These are phyloP conservation scores for Trichoderma sp. DNA, from an alignment of 2,329 filamentous ascomycete species.

Conservation along the genomic window DNA sequence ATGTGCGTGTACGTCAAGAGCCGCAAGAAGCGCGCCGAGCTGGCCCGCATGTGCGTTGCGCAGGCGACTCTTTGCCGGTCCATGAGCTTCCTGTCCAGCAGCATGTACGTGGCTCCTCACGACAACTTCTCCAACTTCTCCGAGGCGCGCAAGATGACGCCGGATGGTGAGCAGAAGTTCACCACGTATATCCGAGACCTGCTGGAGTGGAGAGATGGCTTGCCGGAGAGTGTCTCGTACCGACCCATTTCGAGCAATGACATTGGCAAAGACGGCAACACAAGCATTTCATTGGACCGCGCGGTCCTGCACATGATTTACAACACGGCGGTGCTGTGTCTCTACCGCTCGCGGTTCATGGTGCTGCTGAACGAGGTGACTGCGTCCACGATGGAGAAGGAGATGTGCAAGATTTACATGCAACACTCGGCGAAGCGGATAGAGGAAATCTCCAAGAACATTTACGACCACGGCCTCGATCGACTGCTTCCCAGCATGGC, in stretches of 20 bases:
- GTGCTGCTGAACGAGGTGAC: neutral
- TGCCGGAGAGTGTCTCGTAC: conserved; percentile 13
- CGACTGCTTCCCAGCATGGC: conserved; percentile 7
- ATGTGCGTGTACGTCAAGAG: conserved; percentile 11
- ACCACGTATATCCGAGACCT: conserved; percentile 16
- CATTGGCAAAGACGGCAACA: conserved; percentile 10
- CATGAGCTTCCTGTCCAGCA: conserved; percentile 13
- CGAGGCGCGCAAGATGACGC: neutral
- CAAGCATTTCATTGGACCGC: conserved; percentile 9
- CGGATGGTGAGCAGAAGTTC: conserved; percentile 6
- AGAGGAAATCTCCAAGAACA: neutral
- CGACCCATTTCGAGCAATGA: conserved; percentile 10
- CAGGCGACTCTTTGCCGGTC: conserved; percentile 8
- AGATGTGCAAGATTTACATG: conserved; percentile 14
- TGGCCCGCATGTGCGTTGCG: conserved; percentile 9
- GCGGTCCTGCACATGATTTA: conserved; percentile 13
- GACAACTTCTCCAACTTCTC: neutral
- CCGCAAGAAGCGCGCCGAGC: conserved; percentile 14
- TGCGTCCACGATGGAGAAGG: conserved; percentile 3
- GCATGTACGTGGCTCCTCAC: conserved; percentile 12
- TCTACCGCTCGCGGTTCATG: conserved; percentile 7
- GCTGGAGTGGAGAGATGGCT: conserved; percentile 10
- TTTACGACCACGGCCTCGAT: conserved; percentile 1
- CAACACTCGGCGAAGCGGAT: conserved; percentile 14
- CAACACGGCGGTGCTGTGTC: conserved; percentile 8